These are phyloP conservation scores for Coemansia sp. DNA, from an alignment of 192 early-diverging fungal genomes.

Conservation along the genomic window DNA sequence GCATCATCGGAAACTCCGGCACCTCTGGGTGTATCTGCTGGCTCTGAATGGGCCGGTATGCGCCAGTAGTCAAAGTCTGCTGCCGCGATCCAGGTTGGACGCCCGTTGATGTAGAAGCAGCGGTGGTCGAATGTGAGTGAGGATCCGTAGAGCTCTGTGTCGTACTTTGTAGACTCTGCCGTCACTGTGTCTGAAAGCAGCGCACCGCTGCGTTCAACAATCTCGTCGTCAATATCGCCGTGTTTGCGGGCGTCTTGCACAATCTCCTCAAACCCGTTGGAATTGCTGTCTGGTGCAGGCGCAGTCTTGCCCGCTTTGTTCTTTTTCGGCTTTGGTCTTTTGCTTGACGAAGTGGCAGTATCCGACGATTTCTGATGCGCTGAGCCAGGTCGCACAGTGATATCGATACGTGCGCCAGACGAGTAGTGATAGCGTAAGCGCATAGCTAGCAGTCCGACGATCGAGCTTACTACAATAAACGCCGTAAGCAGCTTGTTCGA, in stretches of 20 bases:
- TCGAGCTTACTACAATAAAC: slow-evolving; percentile 8
- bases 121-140: slow-evolving; percentile 60
- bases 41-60: slow-evolving; percentile 56
- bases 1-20: slow-evolving; percentile 6
- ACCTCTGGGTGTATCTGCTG: not conserved
- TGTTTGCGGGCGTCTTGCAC: slow-evolving; percentile 35
- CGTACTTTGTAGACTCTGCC: slow-evolving; percentile 36
- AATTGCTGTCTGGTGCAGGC: slow-evolving; percentile 11
- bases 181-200: slow-evolving; percentile 41
- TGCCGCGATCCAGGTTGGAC: slow-evolving; percentile 62
- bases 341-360: not conserved
- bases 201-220: slow-evolving; percentile 36
- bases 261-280: slow-evolving; percentile 38
- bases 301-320: slow-evolving; percentile 5
- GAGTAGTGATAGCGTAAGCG: slow-evolving; percentile 54
- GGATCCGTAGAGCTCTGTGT: slow-evolving; percentile 38
- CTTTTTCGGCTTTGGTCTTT: not conserved
- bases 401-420: slow-evolving; percentile 36
- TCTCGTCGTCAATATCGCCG: slow-evolving; percentile 36
- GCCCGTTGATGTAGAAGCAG: slow-evolving; percentile 67
- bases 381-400: slow-evolving; percentile 20
- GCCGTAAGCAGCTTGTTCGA: slow-evolving; percentile 39
- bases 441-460: not conserved
- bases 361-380: not conserved
- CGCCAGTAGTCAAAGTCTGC: slow-evolving; percentile 92